Evolutionary conservation across 1,284 basidiomycete genomes (phyloP).

Genomic region (Ceratobasidium sp.): DNA sequence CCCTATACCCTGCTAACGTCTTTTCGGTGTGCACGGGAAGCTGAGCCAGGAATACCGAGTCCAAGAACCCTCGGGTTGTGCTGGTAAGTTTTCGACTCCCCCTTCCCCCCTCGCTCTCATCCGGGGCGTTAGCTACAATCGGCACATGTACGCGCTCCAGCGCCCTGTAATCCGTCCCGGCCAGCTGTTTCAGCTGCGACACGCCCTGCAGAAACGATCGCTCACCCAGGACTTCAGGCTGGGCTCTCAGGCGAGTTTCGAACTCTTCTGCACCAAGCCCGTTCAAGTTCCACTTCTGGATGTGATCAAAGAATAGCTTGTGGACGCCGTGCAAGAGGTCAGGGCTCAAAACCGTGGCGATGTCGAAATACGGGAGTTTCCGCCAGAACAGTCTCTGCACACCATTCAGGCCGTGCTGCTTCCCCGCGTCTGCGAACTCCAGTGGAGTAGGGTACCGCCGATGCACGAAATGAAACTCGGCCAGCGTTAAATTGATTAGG

Average conservation of each 20-base stretch:
- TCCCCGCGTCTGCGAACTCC: constrained; percentile 5
- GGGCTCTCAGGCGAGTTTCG: background rate
- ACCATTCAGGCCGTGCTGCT: background rate
- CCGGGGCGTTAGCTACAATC: background rate
- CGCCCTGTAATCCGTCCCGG: constrained; percentile 6
- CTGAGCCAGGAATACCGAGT: background rate
- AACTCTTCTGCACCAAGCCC: background rate
- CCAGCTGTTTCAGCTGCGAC: constrained; percentile 1
- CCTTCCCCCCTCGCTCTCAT: background rate
- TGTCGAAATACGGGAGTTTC: constrained; percentile 1
- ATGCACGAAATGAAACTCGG: background rate
- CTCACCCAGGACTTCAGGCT: background rate
- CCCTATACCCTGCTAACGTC: background rate
- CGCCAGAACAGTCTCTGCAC: constrained; percentile 18
- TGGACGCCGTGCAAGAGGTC: constrained; percentile 18
- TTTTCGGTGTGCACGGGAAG: background rate
- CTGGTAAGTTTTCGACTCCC: background rate
- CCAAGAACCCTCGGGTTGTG: background rate
- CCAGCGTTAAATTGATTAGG: background rate
- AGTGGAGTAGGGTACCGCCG: background rate
- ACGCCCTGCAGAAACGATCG: constrained; percentile 15
- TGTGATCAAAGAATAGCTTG: constrained; percentile 22
- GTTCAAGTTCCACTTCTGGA: background rate
- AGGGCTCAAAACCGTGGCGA: background rate
- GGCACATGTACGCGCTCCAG: constrained; percentile 4